These are phyloP conservation scores for Metarhizium guizhouense DNA, from an alignment of 2,329 filamentous ascomycete genomes.

Conservation along the genomic window DNA sequence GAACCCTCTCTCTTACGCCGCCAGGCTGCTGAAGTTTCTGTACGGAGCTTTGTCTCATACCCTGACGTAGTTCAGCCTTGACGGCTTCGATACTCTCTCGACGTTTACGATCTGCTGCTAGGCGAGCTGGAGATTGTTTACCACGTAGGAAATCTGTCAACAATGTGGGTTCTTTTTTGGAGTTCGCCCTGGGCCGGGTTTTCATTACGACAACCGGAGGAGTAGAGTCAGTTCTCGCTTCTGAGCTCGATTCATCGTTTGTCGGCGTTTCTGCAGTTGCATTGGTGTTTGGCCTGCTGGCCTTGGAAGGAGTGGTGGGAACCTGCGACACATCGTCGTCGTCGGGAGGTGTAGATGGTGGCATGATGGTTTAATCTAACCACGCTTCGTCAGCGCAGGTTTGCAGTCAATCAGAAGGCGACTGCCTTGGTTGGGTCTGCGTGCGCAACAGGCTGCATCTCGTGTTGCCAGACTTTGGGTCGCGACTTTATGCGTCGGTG, in stretches of 20 bases:
- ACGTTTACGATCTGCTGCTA: conserved; percentile 41
- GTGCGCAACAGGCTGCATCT: background rate
- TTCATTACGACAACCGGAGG: conserved; percentile 29
- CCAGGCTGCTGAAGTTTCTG: conserved; percentile 52
- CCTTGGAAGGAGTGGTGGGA: conserved; percentile 6
- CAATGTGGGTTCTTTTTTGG: conserved; percentile 35
- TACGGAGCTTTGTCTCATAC: conserved; percentile 51
- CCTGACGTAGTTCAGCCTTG: conserved; percentile 40
- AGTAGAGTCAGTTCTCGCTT: conserved; percentile 31
- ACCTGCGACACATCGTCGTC: conserved; percentile 11
- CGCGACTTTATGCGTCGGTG: background rate
- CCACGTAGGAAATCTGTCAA: conserved; percentile 50
- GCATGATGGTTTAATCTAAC: conserved; percentile 14
- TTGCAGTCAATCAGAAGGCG: background rate
- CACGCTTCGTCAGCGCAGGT: conserved; percentile 7
- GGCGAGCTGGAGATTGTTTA: conserved; percentile 45
- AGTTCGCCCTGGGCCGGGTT: conserved; percentile 23
- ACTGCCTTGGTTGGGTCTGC: background rate
- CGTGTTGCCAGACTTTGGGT: background rate
- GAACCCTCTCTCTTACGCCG: conserved; percentile 70
- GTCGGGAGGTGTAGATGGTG: conserved; percentile 10
- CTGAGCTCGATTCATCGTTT: conserved; percentile 10
- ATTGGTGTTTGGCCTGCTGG: conserved; percentile 2
- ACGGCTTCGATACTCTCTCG: conserved; percentile 51
- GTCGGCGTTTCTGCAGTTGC: conserved; percentile 1